Evolutionary conservation across 306 rosid genomes (phyloP), one percentile per base, ranked within the genome.

Genomic region (Inga oerstediana): DNA sequence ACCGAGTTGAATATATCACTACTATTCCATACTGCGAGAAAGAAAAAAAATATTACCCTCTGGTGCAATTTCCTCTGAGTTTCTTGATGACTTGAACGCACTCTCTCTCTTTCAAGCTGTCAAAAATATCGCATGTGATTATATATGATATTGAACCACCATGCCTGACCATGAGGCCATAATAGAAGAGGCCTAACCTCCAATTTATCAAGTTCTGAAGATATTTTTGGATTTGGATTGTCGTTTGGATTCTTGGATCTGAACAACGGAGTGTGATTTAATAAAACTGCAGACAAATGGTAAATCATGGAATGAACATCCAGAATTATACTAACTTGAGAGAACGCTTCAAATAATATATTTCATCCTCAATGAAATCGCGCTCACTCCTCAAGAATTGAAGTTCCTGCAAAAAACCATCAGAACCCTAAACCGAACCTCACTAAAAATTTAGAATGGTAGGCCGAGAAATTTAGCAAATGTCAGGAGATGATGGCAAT

Each of bases 271-370:
- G 69, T 62, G 79, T 84, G 54, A 79, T 65, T 67, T 9, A 37
- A 54, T 43, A 7, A 65, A 76, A 74, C 66, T 49, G 69, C 68
- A 34, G 32, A 58, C 48, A 58, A 27, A 81, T 64, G 58, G 54
- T 27, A 68, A 54, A 81, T 85, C 72, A 66, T 19, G 64, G 39
- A 46, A 64, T 61, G 58, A 37, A 61, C 52, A 44, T 46, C 72
- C 68, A 76, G 85, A 86, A 62, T 74, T 72, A 74, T 83, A 85
- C 93, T 78, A 79, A 92, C 99, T 85, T 92, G 76, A 94, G 94
- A 84, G 92, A 85, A 97, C 97, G 91, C 90, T 91, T 89, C 89
- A 94, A 73, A 84, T 87, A 93, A 86, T 91, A 94, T 61, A 97
- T 85, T 87, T 91, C 90, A 89, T 94, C 98, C 88, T 97, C 99